Evolutionary conservation across 805 yeast species (phyloP), one percentile per base, ranked within the genome.

Genomic region (Metschnikowia matae): DNA sequence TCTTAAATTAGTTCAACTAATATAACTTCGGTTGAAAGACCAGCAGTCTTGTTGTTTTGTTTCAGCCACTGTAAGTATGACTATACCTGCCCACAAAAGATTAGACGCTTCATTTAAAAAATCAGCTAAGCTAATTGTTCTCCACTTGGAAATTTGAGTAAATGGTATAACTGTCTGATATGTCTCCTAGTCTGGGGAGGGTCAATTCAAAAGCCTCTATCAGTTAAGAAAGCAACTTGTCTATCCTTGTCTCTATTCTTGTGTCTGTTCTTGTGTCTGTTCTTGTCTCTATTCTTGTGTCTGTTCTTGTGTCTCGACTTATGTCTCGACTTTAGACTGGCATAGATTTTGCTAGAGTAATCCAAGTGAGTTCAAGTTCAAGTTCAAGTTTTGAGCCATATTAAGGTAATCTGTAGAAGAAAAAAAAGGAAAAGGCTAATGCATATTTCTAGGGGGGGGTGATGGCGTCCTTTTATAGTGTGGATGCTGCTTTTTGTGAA

Each of bases 201-300:
- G 92, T 50, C 87, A 79, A 52, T 89, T 84, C 10, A 94, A 84
- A 11, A 85, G 69, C 50, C 97, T 75, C 42, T 83, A 78, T n/a
- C 98, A 97, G 60, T 85, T 89, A 15, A 91, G 94, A 26, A 63
- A 2, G 78, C n/a, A n/a, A n/a, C n/a, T n/a, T n/a, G n/a, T n/a
- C n/a, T n/a, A n/a, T n/a, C n/a, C n/a, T n/a, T n/a, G n/a, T n/a
- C n/a, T n/a, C n/a, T n/a, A n/a, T n/a, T n/a, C n/a, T n/a, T n/a
- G n/a, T n/a, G n/a, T n/a, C n/a, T n/a, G n/a, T n/a, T n/a, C n/a
- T n/a, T n/a, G n/a, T n/a, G n/a, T n/a, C n/a, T n/a, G n/a, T n/a
- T n/a, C n/a, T n/a, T n/a, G n/a, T n/a, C n/a, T n/a, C n/a, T n/a
- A n/a, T n/a, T n/a, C n/a, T n/a, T n/a, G n/a, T n/a, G n/a, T n/a